These are phyloP conservation scores for Dictyostelium gargantuum DNA, from an alignment of 208 protist species.

Conservation along the genomic window DNA sequence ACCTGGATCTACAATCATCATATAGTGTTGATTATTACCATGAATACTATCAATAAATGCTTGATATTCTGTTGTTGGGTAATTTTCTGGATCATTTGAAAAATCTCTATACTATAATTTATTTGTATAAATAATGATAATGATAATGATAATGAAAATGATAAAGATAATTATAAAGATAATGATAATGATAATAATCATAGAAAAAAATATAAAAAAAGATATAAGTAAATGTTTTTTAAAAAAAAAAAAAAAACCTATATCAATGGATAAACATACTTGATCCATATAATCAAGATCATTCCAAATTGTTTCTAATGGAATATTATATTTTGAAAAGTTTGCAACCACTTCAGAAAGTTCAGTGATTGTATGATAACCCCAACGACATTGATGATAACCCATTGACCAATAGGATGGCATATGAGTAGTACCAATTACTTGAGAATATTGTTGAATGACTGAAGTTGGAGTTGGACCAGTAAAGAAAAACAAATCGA, in stretches of 20 bases:
- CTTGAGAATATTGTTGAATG: conserved; percentile 70
- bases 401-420: conserved; percentile 84
- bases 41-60: conserved; percentile 76
- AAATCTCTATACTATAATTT: conserved; percentile 85
- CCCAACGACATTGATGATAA: conserved; percentile 84
- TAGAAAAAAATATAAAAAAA: no score
- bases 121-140: conserved; percentile 88
- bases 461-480: conserved; percentile 82
- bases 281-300: conserved; percentile 89
- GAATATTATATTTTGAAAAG: conserved; percentile 82
- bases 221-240: no score
- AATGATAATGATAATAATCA: no score
- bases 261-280: no score
- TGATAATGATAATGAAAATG: conserved; percentile 79
- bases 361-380: conserved; percentile 81
- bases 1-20: conserved; percentile 84
- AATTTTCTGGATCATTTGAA: conserved; percentile 82
- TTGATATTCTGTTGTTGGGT: conserved; percentile 59
- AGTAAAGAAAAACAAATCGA: conserved; percentile 89
- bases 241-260: no score
- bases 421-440: conserved; percentile 86
- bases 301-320: conserved; percentile 77
- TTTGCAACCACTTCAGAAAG: conserved; percentile 76
- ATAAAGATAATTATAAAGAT: no score
- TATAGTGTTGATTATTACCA: conserved; percentile 66